A percentile compares a stretch with the other conserved stretches of the same genome.
phyloP scores from a whole-genome alignment of 2,329 filamentous ascomycete genomes.

The Sarocladium brachiariae region DNA sequence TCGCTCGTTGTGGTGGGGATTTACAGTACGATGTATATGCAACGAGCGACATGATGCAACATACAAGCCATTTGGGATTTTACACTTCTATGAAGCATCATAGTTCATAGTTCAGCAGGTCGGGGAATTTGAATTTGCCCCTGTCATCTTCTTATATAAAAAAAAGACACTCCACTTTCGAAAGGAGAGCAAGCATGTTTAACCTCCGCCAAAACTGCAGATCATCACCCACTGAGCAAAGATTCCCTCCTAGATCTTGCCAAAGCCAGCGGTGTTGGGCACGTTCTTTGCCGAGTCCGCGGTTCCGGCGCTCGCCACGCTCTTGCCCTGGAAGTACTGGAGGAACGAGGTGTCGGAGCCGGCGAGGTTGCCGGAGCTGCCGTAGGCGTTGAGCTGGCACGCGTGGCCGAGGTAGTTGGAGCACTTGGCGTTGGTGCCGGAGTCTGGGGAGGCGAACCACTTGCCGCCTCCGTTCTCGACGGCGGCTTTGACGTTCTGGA shows the following conservation, averaged over 20 bases:
- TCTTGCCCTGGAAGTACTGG: slow-evolving; percentile 44
- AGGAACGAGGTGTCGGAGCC: slow-evolving; percentile 42
- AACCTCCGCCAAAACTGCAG: too few relatives aligned
- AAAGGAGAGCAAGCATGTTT: too few relatives aligned
- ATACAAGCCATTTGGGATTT: too few relatives aligned
- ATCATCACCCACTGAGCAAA: too few relatives aligned
- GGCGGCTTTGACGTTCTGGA: slow-evolving; percentile 40
- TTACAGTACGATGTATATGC: too few relatives aligned
- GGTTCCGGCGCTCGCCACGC: slow-evolving; percentile 36
- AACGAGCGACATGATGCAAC: too few relatives aligned
- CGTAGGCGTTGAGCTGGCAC: slow-evolving; percentile 25
- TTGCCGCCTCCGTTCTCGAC: slow-evolving; percentile 11
- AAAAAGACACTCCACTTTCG: too few relatives aligned
- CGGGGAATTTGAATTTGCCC: too few relatives aligned
- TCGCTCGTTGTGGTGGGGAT: too few relatives aligned
- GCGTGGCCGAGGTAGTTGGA: slow-evolving; percentile 2
- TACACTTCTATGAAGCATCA: too few relatives aligned
- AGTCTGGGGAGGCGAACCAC: slow-evolving; percentile 13
- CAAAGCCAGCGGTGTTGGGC: slow-evolving; percentile 37
- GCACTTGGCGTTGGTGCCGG: slow-evolving; percentile 17
- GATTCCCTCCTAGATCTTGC: slow-evolving; percentile 17
- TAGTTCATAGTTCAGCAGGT: too few relatives aligned
- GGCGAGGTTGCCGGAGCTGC: slow-evolving; percentile 30
- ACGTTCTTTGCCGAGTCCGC: slow-evolving; percentile 29
- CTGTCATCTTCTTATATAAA: too few relatives aligned